Percentiles rank a stretch among this genome's conserved stretches.
Evolutionary conservation across 2,329 filamentous ascomycete species (phyloP).

Genomic region (Verticillium isaacii): DNA sequence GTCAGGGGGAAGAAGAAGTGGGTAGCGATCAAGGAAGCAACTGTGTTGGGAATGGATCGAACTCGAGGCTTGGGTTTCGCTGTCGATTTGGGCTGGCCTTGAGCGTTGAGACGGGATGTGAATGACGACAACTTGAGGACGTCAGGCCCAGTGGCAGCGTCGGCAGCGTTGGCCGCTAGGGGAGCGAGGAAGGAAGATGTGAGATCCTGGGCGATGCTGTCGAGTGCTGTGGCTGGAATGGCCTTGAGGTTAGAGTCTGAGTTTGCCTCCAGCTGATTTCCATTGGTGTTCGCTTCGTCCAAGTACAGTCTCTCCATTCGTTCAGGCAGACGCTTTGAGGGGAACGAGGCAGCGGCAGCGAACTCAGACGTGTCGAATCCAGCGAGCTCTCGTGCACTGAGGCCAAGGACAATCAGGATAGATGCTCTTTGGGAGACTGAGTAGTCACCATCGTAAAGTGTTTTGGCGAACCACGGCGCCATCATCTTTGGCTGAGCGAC

Average conservation of each 20-base stretch:
- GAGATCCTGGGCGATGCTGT: constrained; percentile 62
- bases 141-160: constrained; percentile 73
- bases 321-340: constrained; percentile 73
- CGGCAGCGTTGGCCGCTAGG: constrained; percentile 75
- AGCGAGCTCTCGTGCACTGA: constrained; percentile 79
- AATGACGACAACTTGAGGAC: constrained; percentile 87
- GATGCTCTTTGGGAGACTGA: constrained; percentile 79
- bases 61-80: constrained; percentile 31
- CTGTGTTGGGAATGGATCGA: constrained; percentile 66
- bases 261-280: constrained; percentile 12
- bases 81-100: constrained; percentile 22
- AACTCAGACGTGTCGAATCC: constrained; percentile 62
- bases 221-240: constrained; percentile 55
- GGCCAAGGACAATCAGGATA: constrained; percentile 74
- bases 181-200: constrained; percentile 73
- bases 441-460: constrained; percentile 89
- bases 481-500: constrained; percentile 71
- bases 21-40: constrained; percentile 69
- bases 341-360: constrained; percentile 55
- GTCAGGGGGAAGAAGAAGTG: constrained; percentile 86
- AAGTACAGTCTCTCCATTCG: constrained; percentile 70
- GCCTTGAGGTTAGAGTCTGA: constrained; percentile 37
- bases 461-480: constrained; percentile 77
- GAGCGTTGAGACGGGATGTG: constrained; percentile 62
- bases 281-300: constrained; percentile 5